Base-by-base conservation (phyloP, 192 early-diverging fungal species). In the Rhizophlyctis rosea region DNA sequence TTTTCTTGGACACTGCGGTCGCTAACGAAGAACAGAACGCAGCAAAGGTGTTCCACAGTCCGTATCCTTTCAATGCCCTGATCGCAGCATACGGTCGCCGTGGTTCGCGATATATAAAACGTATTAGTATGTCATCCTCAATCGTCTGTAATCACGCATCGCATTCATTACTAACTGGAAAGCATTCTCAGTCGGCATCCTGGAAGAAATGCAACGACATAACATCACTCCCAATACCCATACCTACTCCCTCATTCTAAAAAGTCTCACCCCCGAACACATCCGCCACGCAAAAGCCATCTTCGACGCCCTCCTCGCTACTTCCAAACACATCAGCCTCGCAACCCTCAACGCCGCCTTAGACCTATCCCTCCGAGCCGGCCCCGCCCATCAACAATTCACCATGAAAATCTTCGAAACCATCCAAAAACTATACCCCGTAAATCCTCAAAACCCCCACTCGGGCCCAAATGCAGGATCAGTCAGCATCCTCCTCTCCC, bases 381-480 rank as follows among this genome's bases (percentile, higher is more conserved):
- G 65, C 13, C n/a, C 23, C 21, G 25, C 47, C 0, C 30, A 67
- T 50, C 56, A 50, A 32, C 13, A 51, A 34, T 32, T 34, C 23
- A 28, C 57, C 11, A 18, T 31, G 4, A 50, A 21, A 52, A 51
- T 59, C 23, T 51, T 60, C 24, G 33, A 31, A 23, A n/a, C 31
- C 9, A 47, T 67, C 11, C 57, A 36, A 14, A 27, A 28, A 4
- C 2, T 67, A 5, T 67, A 60, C 39, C 65, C 56, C 1, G 18
- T 23, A 11, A 23, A 51, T 11, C 25, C 23, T 13, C n/a, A n/a
- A n/a, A 58, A 58, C 31, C 11, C 16, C 31, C 56, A 50, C 47
- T 50, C 16, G 24, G 65, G 65, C 1, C 65, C 65, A 23, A 67
- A 60, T 33, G 27, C 49, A 13, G 54, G 50, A 16, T 60, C 65